Evolutionary conservation across 139 green algal species (phyloP), one percentile per base, ranked within the genome.

Genomic region (Chlamydomonas schloesseri): DNA sequence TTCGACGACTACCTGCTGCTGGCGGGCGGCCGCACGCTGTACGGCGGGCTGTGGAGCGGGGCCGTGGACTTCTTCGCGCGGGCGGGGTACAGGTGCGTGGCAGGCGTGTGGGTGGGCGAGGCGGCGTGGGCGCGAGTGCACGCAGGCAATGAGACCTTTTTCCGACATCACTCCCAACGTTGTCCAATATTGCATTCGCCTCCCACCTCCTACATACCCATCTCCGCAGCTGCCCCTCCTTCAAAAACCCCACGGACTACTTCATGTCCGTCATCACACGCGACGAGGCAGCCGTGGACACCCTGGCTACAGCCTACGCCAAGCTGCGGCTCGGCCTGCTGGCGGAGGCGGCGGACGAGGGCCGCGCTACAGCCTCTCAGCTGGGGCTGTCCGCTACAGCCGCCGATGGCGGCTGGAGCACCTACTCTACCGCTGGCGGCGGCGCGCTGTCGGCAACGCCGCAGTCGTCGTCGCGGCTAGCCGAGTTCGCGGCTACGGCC

Each of bases 1-100:
- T 97, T 97, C 84, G 94, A 97, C 70, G 93, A 96, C 89, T 93
- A 95, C 78, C 88, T 96, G 89, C 92, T 97, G 87, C 91, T 97
- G 65, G 88, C 92, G 5, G 46, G 58, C 13, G 95, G 95, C 18
- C 74, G 77, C 1, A 58, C 90, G 23, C 60, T 94, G 70, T 97
- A 95, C 76, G 78, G 57, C n/a, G 95, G 95, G 2, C 53, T 86
- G 11, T 97, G 95, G 95, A 34, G 14, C 9, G 74, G 74, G 0
- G 88, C 93, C 0, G 89, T 95, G 0, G 42, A 34, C n/a, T 92
- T 88, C 83, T 97, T 97, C 65, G 84, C 74, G 0, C n/a, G 10
- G 0, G 78, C 64, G 10, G 94, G 94, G 18, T 90, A 86, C 86
- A 42, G 60, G 82, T 94, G 82, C 11, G 87, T 36, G 42, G 42